Evolutionary conservation across 441 rosid species (phyloP).

Genomic region (Heliophila coronopifolia): DNA sequence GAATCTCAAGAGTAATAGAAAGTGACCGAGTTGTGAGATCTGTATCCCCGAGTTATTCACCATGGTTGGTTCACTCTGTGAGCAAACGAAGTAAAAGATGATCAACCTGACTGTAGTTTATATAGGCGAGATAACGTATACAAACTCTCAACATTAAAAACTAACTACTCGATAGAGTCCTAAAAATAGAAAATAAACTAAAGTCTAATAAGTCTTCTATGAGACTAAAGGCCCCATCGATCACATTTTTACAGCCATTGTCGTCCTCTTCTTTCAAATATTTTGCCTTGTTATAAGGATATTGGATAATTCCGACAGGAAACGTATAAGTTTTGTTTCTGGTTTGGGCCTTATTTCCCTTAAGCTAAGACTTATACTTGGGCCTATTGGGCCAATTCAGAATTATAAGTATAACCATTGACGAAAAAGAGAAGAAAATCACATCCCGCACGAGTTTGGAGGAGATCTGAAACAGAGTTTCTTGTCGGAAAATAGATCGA

Average conservation of each 20-base stretch:
- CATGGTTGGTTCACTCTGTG: conserved; percentile 37
- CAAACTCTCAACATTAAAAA: too few relatives aligned
- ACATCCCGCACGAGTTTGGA: conserved; percentile 19
- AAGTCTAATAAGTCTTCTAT: too few relatives aligned
- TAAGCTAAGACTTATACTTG: background rate
- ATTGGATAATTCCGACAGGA: conserved; percentile 10
- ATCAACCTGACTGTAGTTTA: too few relatives aligned
- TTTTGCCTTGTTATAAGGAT: conserved; percentile 14
- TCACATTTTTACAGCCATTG: conserved; percentile 29
- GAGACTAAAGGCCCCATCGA: too few relatives aligned
- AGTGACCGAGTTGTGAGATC: conserved; percentile 80
- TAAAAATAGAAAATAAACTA: too few relatives aligned
- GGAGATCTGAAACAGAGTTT: conserved; percentile 27
- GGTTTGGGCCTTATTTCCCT: background rate
- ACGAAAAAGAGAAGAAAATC: conserved; percentile 17
- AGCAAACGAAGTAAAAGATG: conserved; percentile 14
- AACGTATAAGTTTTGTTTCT: background rate
- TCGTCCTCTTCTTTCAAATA: conserved; percentile 29
- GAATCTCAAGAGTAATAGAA: background rate
- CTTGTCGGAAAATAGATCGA: conserved; percentile 25
- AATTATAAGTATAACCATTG: background rate
- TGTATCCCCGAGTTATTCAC: conserved; percentile 74
- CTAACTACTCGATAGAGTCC: too few relatives aligned
- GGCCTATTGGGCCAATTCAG: background rate
- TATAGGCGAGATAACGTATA: too few relatives aligned